Evolutionary conservation across 305 asterid genomes (phyloP).

Genomic region (Solanum hybrid): DNA sequence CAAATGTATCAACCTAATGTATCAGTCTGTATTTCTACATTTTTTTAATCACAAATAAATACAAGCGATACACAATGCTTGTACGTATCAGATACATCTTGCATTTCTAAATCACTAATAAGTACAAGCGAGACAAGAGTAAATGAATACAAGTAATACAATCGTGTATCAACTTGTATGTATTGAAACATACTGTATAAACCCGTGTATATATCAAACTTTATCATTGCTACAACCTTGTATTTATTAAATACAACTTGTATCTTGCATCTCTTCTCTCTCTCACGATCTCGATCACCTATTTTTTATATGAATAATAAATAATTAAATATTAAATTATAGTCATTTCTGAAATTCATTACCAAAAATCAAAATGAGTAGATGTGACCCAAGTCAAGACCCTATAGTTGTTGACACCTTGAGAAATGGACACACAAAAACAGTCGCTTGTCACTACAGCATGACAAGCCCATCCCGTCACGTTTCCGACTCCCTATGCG

Average conservation of each 20-base stretch:
- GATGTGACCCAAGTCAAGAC: not conserved
- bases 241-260: not conserved
- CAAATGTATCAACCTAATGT: not conserved
- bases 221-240: no score
- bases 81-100: no score
- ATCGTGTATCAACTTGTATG: no score
- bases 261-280: not conserved
- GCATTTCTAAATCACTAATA: not conserved
- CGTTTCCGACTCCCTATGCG: conserved; percentile 13
- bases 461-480: not conserved
- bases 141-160: not conserved
- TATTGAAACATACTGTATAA: no score
- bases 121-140: not conserved
- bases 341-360: no score
- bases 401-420: not conserved
- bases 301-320: no score
- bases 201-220: not conserved
- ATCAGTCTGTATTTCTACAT: not conserved
- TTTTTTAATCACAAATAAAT: not conserved
- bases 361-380: not conserved
- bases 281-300: not conserved
- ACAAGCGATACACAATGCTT: not conserved
- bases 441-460: not conserved
- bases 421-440: not conserved
- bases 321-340: no score